These are phyloP conservation scores for Rhodotorula glutinis DNA, from an alignment of 1,284 basidiomycete genomes.

Conservation along the genomic window DNA sequence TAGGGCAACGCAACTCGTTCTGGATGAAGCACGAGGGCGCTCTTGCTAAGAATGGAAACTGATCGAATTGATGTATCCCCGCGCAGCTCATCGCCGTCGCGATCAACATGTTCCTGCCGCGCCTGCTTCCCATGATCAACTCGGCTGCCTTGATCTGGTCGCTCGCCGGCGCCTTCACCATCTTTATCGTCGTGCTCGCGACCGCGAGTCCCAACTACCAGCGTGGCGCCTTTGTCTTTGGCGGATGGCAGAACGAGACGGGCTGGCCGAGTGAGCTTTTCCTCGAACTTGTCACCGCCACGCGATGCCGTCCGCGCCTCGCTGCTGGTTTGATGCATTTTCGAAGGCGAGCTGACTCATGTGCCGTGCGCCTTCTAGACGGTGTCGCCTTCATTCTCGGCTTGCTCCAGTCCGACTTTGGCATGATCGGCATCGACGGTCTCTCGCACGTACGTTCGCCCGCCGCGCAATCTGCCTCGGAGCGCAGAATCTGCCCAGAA, in stretches of 20 bases:
- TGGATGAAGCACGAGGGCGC: too few relatives aligned
- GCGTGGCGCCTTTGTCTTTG: slow-evolving; percentile 51
- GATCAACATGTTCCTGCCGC: slow-evolving; percentile 46
- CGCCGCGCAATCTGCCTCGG: not conserved
- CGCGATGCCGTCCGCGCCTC: too few relatives aligned
- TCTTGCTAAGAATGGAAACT: too few relatives aligned
- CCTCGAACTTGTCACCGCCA: not conserved
- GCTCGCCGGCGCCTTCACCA: slow-evolving; percentile 47
- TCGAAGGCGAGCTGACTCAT: not conserved
- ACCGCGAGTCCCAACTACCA: slow-evolving; percentile 49
- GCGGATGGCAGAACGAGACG: slow-evolving; percentile 50
- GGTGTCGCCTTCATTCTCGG: slow-evolving; percentile 29
- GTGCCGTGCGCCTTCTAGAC: not conserved
- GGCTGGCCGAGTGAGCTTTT: slow-evolving; percentile 52
- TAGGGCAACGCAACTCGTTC: too few relatives aligned
- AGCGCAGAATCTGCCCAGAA: not conserved
- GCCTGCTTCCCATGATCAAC: slow-evolving; percentile 47
- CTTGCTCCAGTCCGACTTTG: slow-evolving; percentile 50
- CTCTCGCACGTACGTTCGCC: slow-evolving; percentile 42
- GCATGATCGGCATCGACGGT: slow-evolving; percentile 48
- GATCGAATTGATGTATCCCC: too few relatives aligned
- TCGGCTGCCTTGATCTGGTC: slow-evolving; percentile 49
- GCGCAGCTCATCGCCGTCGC: slow-evolving; percentile 17
- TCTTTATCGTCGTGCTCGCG: slow-evolving; percentile 51
- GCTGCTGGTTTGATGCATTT: too few relatives aligned